Base-by-base conservation (phyloP, 805 yeast species). In the Saturnispora bothae region DNA sequence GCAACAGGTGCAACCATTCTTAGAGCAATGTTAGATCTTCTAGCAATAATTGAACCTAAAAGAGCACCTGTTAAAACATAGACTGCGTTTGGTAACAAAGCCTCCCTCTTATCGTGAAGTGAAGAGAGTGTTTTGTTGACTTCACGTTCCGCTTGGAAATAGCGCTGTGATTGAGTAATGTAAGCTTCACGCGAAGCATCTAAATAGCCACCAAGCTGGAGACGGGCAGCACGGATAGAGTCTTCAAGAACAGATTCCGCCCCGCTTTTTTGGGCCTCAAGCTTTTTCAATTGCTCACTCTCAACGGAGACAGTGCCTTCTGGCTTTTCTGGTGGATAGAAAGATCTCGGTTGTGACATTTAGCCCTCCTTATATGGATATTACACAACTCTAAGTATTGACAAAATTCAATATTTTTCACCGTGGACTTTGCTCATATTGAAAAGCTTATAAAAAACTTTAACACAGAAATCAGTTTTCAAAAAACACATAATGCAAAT, bases 41-140 rank as follows among this genome's bases (percentile, higher is more conserved):
- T 80, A 2, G 92, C 73, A 35, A 77, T 49, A 37, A 84, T 77
- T 33, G 80, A 70, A 28, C 95, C 95, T 6, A 84, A 61, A 39
- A 85, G 64, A 2, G 75, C 68, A 12, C 84, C 86, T 21, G 83
- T 71, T 8, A 75, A 53, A 28, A 85, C 66, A 54, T 83, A 85
- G 22, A 83, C 57, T 3, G 76, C 59, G 45, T 79, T 80, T 12
- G 95, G 92, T 35, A 81, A 65, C 36, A 83, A 58, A 34, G 75
- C 82, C 60, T 85, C 95, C 30, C 66, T 59, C 48, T 64, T 72
- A 43, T 71, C 66, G 54, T 78, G 85, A 47, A 85, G 66, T 13
- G 66, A 65, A 20, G 86, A 66, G 9, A 83, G 56, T 1, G 89
- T 78, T 22, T 65, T 54, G 7, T 83, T 69, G 36, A 82, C 75